Conservation (phyloP, 148 eudicot species). For the Rhododendron mucronatum region DNA sequence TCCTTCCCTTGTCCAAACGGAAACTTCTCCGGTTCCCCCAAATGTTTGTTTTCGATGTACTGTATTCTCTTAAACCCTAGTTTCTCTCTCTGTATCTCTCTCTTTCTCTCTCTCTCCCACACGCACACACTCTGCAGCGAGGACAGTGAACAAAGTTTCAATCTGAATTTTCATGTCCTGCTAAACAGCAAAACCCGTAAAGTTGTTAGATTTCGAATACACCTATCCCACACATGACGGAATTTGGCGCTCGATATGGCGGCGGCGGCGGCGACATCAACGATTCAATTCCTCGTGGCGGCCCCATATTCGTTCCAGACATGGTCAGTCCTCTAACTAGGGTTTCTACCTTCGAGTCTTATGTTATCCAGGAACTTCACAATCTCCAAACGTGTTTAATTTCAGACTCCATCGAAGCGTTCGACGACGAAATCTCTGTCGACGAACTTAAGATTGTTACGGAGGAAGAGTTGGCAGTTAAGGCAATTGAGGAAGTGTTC, state of each 20-base stretch:
- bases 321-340: constrained; percentile 4
- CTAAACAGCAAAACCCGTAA: not conserved
- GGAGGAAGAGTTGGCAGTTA: not conserved
- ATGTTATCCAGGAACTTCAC: not conserved
- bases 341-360: not conserved
- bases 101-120: not conserved
- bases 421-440: not conserved
- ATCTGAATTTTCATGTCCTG: not conserved
- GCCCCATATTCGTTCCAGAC: not conserved
- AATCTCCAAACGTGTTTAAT: not conserved
- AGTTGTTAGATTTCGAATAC: not conserved
- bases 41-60: not conserved
- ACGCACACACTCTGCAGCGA: not conserved
- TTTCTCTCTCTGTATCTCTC: not conserved
- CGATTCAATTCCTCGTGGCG: not conserved
- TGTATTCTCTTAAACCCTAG: not conserved
- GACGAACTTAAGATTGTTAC: constrained; percentile 1
- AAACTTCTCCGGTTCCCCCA: not conserved
- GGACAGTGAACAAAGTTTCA: not conserved
- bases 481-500: not conserved
- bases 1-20: too few relatives aligned
- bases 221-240: not conserved
- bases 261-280: not conserved
- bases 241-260: not conserved
- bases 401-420: not conserved